Conservation (phyloP, 257 asterid genomes). For the Leonotis leonurus region DNA sequence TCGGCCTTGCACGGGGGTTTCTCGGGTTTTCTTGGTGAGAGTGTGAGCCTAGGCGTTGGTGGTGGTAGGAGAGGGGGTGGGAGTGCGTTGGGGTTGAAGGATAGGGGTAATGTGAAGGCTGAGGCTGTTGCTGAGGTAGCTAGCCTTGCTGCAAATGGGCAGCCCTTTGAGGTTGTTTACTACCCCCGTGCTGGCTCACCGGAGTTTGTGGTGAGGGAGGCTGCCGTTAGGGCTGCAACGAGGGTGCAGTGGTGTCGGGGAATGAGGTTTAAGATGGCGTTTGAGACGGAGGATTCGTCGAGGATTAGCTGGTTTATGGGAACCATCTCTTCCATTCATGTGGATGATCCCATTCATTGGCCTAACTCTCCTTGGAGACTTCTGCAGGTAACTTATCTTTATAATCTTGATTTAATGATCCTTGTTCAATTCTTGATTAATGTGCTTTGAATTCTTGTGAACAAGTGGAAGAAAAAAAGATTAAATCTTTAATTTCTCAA, state of each 20-base stretch:
- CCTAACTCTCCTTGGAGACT: constrained; percentile 90
- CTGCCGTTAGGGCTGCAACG: constrained; percentile 54
- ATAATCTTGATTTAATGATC: too few relatives aligned
- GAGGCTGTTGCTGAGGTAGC: constrained; percentile 58
- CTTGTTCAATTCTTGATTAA: too few relatives aligned
- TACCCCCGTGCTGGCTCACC: constrained; percentile 71
- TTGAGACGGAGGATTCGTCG: constrained; percentile 77
- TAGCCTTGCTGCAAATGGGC: constrained; percentile 42
- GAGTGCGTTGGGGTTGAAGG: constrained; percentile 24
- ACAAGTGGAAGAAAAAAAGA: too few relatives aligned
- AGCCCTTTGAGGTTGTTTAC: constrained; percentile 57
- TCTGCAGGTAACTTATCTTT: constrained; percentile 51
- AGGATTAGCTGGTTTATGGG: constrained; percentile 89
- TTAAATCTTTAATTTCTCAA: neutral
- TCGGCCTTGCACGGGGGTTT: too few relatives aligned
- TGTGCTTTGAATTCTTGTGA: too few relatives aligned
- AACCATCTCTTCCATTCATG: constrained; percentile 54
- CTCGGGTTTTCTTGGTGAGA: constrained; percentile 34
- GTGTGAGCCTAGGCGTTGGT: constrained; percentile 18
- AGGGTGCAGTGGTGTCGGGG: constrained; percentile 60
- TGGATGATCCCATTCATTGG: constrained; percentile 59
- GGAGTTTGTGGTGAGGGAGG: constrained; percentile 64
- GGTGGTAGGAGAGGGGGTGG: constrained; percentile 27
- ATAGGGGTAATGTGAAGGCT: constrained; percentile 32
- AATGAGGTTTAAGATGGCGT: constrained; percentile 84